A percentile compares a stretch with the other conserved stretches of the same genome.
These are phyloP conservation scores for Selaginella tamariscina DNA, from an alignment of 75 land plant genomes.

Conservation along the genomic window DNA sequence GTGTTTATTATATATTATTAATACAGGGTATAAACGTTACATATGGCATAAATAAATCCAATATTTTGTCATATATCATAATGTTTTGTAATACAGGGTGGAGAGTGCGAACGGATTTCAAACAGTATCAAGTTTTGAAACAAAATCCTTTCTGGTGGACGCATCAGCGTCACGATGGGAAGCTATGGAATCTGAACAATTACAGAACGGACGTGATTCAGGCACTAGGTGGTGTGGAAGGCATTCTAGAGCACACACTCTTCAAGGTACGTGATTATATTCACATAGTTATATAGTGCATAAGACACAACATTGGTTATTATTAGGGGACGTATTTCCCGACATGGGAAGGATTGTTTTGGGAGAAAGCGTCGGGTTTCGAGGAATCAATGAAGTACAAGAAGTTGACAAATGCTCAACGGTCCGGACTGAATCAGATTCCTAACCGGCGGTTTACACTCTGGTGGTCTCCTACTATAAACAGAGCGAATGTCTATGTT, in stretches of 20 bases:
- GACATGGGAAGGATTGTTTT: constrained; percentile 99
- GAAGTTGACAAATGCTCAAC: constrained; percentile 95
- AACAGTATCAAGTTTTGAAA: constrained; percentile 94
- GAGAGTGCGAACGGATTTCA: constrained; percentile 97
- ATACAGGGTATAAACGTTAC: no score
- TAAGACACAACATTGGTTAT: no score
- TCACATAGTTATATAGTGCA: no score
- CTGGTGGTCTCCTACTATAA: constrained; percentile 99
- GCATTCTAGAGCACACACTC: constrained; percentile 91
- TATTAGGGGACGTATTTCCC: constrained; percentile 99
- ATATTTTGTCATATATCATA: no score
- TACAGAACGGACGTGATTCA: constrained; percentile 99
- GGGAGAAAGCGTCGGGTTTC: constrained; percentile 99
- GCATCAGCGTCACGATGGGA: constrained; percentile 98
- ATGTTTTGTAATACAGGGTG: no score
- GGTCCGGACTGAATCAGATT: constrained; percentile 96
- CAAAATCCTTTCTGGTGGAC: constrained; percentile 99
- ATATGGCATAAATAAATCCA: no score
- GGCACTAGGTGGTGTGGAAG: constrained; percentile 98
- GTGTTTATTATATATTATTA: no score
- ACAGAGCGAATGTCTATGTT: constrained; percentile 96
- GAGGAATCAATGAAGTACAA: constrained; percentile 99
- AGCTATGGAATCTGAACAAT: constrained; percentile 96
- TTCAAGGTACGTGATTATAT: no score
- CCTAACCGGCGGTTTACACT: constrained; percentile 95